Evolutionary conservation across 306 rosid genomes (phyloP).

Genomic region (Cicer chorassanicum): DNA sequence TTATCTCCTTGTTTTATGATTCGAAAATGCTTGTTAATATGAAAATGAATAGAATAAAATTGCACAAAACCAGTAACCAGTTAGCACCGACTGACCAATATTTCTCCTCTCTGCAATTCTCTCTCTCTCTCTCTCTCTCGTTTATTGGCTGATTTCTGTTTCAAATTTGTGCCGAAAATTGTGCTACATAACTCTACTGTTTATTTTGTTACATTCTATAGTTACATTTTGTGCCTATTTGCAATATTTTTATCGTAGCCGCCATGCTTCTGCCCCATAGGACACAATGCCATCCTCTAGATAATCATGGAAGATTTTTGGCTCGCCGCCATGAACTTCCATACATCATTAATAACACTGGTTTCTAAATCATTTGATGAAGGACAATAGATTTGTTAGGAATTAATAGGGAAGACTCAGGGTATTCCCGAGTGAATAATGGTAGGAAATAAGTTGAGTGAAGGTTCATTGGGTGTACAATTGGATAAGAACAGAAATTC

Average conservation of each 20-base stretch:
- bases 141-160: background rate
- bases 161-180: background rate
- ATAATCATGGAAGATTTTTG: background rate
- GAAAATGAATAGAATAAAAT: too few species aligned
- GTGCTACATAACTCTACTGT: background rate
- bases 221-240: background rate
- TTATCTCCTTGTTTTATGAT: background rate
- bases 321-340: background rate
- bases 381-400: slow-evolving; percentile 1
- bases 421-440: background rate
- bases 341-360: background rate
- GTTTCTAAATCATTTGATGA: slow-evolving; percentile 1
- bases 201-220: background rate
- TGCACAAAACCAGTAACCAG: too few species aligned
- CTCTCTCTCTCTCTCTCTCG: background rate
- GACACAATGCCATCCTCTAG: background rate
- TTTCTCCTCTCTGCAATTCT: background rate
- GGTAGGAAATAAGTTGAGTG: slow-evolving; percentile 8
- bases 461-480: slow-evolving; percentile 29
- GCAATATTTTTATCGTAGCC: background rate
- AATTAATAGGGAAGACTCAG: slow-evolving; percentile 15
- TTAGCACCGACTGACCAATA: too few species aligned
- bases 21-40: too few species aligned
- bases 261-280: background rate
- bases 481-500: background rate